Evolutionary conservation across 257 asterid species (phyloP), one percentile per base, ranked within the genome.

Genomic region (Jacaranda mimosifolia): DNA sequence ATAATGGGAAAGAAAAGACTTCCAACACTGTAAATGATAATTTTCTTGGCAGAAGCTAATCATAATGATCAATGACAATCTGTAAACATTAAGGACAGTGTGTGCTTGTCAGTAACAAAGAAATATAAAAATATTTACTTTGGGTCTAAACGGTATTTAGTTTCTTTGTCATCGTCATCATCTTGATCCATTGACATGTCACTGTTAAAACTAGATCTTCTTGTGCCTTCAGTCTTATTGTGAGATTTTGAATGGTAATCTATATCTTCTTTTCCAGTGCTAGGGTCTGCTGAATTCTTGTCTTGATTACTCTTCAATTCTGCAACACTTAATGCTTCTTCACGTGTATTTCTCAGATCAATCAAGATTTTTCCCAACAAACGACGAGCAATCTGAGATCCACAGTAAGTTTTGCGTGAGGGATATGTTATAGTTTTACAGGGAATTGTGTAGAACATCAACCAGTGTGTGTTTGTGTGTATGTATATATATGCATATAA

Each of bases 281-380:
- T 74, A 52, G 76, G 60, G 73, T 65, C 63, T 39, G 83, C 77
- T 79, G 86, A 83, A 72, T 80, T 69, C 63, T 79, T 63, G 45
- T 91, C 97, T 60, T 89, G 97, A 88, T 80, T 82, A 77, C 87
- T 77, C 89, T 91, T 93, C 83, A 96, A 67, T 82, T 91, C 99
- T 70, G 99, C 97, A 79, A 91, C 98, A 45, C 91, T 91, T 83
- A 91, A 68, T 77, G 99, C 99, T 86, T 96, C 99, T 85, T 96
- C 98, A 52, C 88, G 96, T 48, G 99, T 96, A 82, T 96, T 96
- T 81, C 96, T 83, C 81, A 96, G 83, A 87, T 96, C 99, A 82
- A 96, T 96, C 88, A 91, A 72, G 59, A 96, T 82, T 84, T 96
- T 96, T 52, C 99, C 99, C 92, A 96, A 80, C 85, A 96, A 86